Evolutionary conservation across 352 stramenopile species (phyloP).

Genomic region (Phytopythium helicoides): DNA sequence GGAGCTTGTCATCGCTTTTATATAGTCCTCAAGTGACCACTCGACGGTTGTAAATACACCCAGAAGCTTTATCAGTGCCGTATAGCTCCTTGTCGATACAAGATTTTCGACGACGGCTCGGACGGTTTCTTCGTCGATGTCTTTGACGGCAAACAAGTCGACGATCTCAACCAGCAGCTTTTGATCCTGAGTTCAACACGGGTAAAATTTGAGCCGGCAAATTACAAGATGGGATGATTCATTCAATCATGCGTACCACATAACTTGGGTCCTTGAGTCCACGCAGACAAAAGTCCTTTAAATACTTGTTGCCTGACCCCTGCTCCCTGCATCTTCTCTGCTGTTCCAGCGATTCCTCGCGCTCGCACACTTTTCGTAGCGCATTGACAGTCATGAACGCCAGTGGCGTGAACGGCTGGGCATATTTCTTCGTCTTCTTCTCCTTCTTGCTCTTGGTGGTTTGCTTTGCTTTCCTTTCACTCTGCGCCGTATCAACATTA

Average conservation of each 20-base stretch:
- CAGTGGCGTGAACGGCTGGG: slow-evolving; percentile 49
- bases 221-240: too few relatives aligned
- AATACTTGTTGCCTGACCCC: slow-evolving; percentile 16
- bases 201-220: too few relatives aligned
- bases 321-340: slow-evolving; percentile 8
- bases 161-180: slow-evolving; percentile 62
- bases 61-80: slow-evolving; percentile 46
- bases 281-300: slow-evolving; percentile 27
- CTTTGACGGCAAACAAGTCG: slow-evolving; percentile 41
- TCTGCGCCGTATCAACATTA: neutral
- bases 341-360: slow-evolving; percentile 1
- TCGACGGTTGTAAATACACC: slow-evolving; percentile 25
- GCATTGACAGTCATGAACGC: slow-evolving; percentile 58
- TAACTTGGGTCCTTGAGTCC: slow-evolving; percentile 15
- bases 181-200: slow-evolving; percentile 27
- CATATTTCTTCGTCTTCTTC: slow-evolving; percentile 24
- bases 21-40: slow-evolving; percentile 38
- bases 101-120: slow-evolving; percentile 16
- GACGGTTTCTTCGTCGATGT: slow-evolving; percentile 18
- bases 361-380: slow-evolving; percentile 32
- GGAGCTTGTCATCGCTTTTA: slow-evolving; percentile 38
- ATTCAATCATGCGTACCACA: slow-evolving; percentile 10
- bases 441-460: slow-evolving; percentile 8
- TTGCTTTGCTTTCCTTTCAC: slow-evolving; percentile 1
- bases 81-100: slow-evolving; percentile 40